phyloP scores from a whole-genome alignment of 176 grass and related monocot genomes.

The Oryza meyeriana region DNA sequence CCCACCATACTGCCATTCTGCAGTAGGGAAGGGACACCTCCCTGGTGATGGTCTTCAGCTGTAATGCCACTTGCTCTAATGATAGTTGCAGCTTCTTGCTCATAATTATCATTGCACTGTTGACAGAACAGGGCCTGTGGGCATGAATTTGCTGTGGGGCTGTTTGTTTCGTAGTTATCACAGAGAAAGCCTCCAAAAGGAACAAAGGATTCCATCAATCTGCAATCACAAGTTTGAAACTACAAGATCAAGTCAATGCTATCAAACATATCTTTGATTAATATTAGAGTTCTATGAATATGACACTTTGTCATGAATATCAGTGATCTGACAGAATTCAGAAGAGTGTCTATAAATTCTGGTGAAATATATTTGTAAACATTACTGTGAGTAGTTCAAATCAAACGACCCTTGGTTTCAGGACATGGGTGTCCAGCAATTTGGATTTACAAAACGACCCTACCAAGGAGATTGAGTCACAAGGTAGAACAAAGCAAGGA shows the following conservation, averaged over 20 bases:
- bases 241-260: not conserved
- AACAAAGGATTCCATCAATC: constrained; percentile 57
- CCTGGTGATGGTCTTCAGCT: constrained; percentile 44
- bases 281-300: not conserved
- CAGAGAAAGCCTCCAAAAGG: constrained; percentile 64
- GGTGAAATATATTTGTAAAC: not conserved
- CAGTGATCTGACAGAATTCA: not conserved
- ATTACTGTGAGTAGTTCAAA: not conserved
- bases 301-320: not conserved
- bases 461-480: not conserved
- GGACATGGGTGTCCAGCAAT: too few species aligned
- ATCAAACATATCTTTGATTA: not conserved
- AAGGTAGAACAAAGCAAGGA: not conserved
- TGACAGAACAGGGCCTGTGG: constrained; percentile 53
- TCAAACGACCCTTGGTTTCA: not conserved
- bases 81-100: constrained; percentile 72
- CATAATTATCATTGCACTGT: constrained; percentile 69
- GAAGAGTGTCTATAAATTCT: not conserved
- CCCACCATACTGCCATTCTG: constrained; percentile 48
- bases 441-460: too few species aligned
- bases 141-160: constrained; percentile 24
- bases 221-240: constrained; percentile 30
- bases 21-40: constrained; percentile 53
- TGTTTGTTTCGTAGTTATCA: constrained; percentile 35
- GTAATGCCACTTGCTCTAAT: constrained; percentile 48